phyloP scores from a whole-genome alignment of 2,329 filamentous ascomycete species.

The Xylariaceae sp. region DNA sequence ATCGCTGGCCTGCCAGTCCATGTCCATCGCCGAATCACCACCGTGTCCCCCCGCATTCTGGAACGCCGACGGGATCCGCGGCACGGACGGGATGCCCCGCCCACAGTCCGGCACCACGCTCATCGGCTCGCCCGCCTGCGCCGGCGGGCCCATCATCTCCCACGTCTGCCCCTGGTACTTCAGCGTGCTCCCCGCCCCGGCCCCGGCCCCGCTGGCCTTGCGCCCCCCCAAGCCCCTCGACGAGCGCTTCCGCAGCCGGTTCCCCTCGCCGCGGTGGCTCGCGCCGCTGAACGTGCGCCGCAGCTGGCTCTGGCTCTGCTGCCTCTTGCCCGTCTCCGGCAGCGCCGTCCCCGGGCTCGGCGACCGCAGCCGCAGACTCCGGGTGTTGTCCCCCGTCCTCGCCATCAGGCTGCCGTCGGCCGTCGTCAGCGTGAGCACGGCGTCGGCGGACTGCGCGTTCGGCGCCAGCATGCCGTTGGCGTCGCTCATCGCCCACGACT shows the following conservation, averaged over 20 bases:
- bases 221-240: neutral
- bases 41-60: neutral
- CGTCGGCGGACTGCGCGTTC: neutral
- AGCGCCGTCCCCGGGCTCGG: neutral
- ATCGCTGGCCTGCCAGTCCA: too few relatives aligned
- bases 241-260: neutral
- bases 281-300: neutral
- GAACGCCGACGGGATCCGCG: slow-evolving; percentile 41
- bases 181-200: neutral
- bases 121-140: slow-evolving; percentile 17
- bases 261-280: neutral
- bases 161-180: neutral
- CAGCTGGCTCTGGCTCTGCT: neutral
- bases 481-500: too few relatives aligned
- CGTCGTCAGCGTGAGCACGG: neutral
- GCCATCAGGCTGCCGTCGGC: slow-evolving; percentile 6
- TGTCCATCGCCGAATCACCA: too few relatives aligned
- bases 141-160: neutral
- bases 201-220: neutral
- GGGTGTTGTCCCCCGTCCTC: slow-evolving; percentile 5
- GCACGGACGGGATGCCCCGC: slow-evolving; percentile 41
- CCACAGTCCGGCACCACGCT: slow-evolving; percentile 42
- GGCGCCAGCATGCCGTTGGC: slow-evolving; percentile 14
- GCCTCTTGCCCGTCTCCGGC: neutral
- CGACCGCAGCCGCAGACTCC: slow-evolving; percentile 9